These are phyloP conservation scores for Capsicum baccatum DNA, from an alignment of 257 asterid genomes.

Conservation along the genomic window DNA sequence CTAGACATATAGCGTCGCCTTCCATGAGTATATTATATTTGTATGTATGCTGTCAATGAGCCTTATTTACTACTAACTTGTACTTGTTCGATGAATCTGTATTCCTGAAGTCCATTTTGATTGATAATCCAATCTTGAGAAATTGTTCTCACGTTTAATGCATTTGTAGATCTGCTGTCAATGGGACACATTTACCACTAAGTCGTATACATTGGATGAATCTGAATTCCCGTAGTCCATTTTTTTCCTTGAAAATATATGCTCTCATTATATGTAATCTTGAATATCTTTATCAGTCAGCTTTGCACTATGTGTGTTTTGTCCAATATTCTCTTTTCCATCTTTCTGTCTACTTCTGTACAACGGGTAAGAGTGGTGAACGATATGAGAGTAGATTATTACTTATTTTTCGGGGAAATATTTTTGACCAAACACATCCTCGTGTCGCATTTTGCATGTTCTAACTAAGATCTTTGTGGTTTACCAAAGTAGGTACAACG, in stretches of 20 bases:
- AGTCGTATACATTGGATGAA: background rate
- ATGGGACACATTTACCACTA: background rate
- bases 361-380: background rate
- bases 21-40: background rate
- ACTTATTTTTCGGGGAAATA: no score
- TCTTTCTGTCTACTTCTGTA: background rate
- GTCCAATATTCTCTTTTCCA: background rate
- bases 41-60: no score
- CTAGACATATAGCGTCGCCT: background rate
- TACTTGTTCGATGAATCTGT: background rate
- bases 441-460: background rate
- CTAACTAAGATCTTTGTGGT: background rate
- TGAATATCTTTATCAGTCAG: background rate
- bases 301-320: background rate
- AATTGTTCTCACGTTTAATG: no score
- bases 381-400: background rate
- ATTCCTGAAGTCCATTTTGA: background rate
- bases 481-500: constrained; percentile 45
- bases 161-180: no score
- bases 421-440: background rate
- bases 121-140: constrained; percentile 5
- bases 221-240: background rate
- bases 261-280: background rate
- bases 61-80: background rate
- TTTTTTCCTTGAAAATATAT: background rate